Conservation (phyloP, 495 filamentous ascomycete genomes). For the Corynascus novoguineensis region DNA sequence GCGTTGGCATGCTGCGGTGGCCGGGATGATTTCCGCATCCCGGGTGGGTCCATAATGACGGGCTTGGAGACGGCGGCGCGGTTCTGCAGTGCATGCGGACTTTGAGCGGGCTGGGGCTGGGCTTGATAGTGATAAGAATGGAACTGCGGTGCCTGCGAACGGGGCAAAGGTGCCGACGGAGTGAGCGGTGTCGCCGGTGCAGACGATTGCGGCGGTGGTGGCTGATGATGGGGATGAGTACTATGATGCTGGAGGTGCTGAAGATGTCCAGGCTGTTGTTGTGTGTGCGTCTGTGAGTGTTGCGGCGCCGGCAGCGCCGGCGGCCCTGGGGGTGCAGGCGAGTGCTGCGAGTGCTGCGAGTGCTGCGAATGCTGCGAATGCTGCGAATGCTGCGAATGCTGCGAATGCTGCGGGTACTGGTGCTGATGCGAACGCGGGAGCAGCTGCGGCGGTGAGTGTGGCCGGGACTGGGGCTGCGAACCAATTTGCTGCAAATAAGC, state of each 20-base stretch:
- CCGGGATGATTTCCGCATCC: conserved; percentile 18
- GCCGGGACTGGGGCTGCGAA: no score
- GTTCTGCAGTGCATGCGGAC: background rate
- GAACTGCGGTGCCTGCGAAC: background rate
- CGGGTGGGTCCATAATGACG: conserved; percentile 40
- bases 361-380: conserved; percentile 3
- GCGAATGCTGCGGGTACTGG: background rate
- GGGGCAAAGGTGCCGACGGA: conserved; percentile 7
- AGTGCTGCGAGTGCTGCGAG: background rate
- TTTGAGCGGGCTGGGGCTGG: conserved; percentile 8
- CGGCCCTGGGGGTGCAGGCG: background rate
- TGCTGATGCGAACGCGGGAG: conserved; percentile 1
- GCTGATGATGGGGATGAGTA: conserved; percentile 6
- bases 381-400: background rate
- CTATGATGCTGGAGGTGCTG: background rate
- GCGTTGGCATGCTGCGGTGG: background rate
- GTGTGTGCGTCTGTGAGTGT: background rate
- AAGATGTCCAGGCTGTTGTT: conserved; percentile 1
- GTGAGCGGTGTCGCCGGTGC: conserved; percentile 7
- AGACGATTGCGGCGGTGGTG: background rate
- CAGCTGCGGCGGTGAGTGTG: no score
- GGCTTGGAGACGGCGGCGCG: conserved; percentile 25
- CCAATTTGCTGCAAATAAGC: no score
- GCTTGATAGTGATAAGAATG: conserved; percentile 6
- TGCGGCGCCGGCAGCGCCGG: background rate